Evolutionary conservation across 371 early-diverging fungal genomes (phyloP), one percentile per base, ranked within the genome.

Genomic region (Spraguea lophii): DNA sequence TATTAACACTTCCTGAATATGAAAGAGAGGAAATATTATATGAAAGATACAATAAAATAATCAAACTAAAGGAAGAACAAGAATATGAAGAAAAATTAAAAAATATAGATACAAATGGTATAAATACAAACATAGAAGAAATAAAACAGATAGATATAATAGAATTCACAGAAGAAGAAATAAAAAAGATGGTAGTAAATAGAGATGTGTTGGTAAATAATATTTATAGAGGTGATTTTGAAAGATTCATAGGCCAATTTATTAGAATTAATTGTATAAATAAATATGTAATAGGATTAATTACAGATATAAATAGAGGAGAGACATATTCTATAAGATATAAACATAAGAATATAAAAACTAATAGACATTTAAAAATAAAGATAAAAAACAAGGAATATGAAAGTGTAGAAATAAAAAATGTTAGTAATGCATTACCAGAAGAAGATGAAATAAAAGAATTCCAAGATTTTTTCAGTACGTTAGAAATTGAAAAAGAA

Each of bases 11-110:
- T 20, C 50, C 57, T 27, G 68, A 63, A 48, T 36, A 47, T 36
- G 49, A 58, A 32, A 27, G 68, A 21, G 64, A 68, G 35, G 36
- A 46, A 26, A 62, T 60, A 22, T 47, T 68, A 1, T 61, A 68
- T 37, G 57, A 62, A 40, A 57, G 68, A 49, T 48, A 61, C 32
- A 4, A 41, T 1, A 43, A 46, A 49, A 30, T 45, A 3, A 47
- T 40, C 13, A 53, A 49, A 27, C 43, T 43, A 26, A 49, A 57
- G 15, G 65, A 62, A 45, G 65, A 57, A 42, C 30, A 41, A 49
- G 59, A 65, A 39, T 36, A 60, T 7, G 50, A 56, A 35, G 51
- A 59, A 15, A 19, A 49, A 34, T 40, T 22, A 0, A 23, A 27
- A 19, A 24, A 15, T 16, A 22, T 49, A 15, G 44, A 49, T 10